Evolutionary conservation across 805 yeast genomes (phyloP).

Genomic region (Saccharomycopsis lassenensis): DNA sequence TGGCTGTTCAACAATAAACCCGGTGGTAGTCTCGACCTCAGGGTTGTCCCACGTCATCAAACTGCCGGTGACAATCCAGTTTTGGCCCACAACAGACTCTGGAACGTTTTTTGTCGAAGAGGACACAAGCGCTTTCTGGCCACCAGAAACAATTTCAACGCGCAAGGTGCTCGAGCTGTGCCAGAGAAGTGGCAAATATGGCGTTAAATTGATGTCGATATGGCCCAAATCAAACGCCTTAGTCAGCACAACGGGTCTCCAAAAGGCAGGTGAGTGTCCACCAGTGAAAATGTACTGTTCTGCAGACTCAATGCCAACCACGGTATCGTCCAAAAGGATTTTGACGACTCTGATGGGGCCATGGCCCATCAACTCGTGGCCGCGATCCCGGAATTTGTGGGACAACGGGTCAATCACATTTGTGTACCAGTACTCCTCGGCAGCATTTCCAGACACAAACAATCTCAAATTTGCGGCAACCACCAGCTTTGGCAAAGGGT

Average conservation of each 20-base stretch:
- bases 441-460: constrained; percentile 65
- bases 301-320: constrained; percentile 54
- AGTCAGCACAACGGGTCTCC: constrained; percentile 70
- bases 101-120: constrained; percentile 9
- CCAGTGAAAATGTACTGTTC: constrained; percentile 72
- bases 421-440: constrained; percentile 77
- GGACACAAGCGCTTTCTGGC: constrained; percentile 20
- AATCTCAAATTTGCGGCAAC: constrained; percentile 38
- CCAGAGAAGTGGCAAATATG: constrained; percentile 63
- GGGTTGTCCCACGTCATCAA: constrained; percentile 11
- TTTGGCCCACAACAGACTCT: constrained; percentile 22
- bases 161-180: constrained; percentile 22
- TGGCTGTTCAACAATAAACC: neutral
- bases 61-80: constrained; percentile 21
- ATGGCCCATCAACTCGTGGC: constrained; percentile 39
- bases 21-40: neutral
- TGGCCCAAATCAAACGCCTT: constrained; percentile 64
- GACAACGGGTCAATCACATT: constrained; percentile 40
- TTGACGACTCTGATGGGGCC: constrained; percentile 66
- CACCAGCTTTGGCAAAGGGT: constrained; percentile 47
- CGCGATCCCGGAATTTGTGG: constrained; percentile 27
- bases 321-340: constrained; percentile 45
- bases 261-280: constrained; percentile 66
- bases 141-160: constrained; percentile 43
- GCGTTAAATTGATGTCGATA: constrained; percentile 57